These are phyloP conservation scores for Adansonia rubrostipa DNA, from an alignment of 441 rosid species.

Conservation along the genomic window DNA sequence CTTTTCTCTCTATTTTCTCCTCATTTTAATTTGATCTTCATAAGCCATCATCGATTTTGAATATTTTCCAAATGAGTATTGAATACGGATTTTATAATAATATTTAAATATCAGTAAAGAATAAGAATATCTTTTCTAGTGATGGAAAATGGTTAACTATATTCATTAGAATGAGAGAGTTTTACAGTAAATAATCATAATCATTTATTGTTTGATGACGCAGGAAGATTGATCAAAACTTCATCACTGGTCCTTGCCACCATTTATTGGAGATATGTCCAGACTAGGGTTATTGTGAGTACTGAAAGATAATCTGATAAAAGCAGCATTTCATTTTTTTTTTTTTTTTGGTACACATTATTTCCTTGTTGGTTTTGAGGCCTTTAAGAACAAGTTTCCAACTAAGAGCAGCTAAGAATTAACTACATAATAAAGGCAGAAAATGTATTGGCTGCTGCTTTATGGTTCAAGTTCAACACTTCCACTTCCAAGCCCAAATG, in stretches of 20 bases:
- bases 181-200: neutral
- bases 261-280: conserved; percentile 20
- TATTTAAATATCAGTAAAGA: neutral
- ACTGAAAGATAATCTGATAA: neutral
- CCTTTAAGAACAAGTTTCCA: neutral
- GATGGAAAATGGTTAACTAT: neutral
- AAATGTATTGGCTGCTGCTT: neutral
- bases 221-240: conserved; percentile 21
- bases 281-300: conserved; percentile 17
- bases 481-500: conserved; percentile 8
- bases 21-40: neutral
- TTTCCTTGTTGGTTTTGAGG: neutral
- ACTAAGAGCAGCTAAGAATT: neutral
- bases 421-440: neutral
- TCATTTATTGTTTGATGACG: neutral
- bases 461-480: neutral
- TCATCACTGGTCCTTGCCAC: conserved; percentile 19
- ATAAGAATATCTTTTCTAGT: neutral
- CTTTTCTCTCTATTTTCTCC: neutral
- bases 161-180: too few relatives aligned
- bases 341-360: neutral
- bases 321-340: neutral
- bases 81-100: neutral
- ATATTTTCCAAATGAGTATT: neutral
- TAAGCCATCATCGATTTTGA: neutral